Evolutionary conservation across 2,329 filamentous ascomycete species (phyloP).

Genomic region (Neoarthrinium moseri): DNA sequence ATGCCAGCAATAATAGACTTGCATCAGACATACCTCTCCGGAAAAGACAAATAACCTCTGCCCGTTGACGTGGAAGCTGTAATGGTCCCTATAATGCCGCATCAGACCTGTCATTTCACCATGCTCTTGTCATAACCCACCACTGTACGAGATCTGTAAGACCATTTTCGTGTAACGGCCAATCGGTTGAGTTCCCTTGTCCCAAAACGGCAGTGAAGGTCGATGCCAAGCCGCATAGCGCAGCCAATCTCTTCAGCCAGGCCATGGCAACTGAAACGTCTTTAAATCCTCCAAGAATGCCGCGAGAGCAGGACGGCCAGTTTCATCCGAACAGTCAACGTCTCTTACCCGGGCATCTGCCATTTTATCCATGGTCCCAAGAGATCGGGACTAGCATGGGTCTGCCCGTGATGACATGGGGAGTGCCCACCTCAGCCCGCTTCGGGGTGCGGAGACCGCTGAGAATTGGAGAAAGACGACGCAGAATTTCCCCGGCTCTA

Average conservation of each 20-base stretch:
- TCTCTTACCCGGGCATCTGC: background rate
- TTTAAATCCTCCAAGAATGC: too few relatives aligned
- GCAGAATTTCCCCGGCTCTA: slow-evolving; percentile 1
- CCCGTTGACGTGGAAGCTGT: slow-evolving; percentile 39
- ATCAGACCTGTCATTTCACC: background rate
- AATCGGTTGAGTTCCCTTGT: slow-evolving; percentile 15
- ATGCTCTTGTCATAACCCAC: slow-evolving; percentile 14
- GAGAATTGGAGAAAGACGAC: slow-evolving; percentile 5
- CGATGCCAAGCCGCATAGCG: slow-evolving; percentile 9
- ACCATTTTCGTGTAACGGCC: slow-evolving; percentile 30
- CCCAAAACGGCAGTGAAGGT: slow-evolving; percentile 11
- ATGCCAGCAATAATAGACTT: background rate
- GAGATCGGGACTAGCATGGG: background rate
- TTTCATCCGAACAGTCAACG: too few relatives aligned
- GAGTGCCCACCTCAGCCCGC: background rate
- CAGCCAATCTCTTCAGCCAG: background rate
- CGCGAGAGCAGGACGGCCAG: too few relatives aligned
- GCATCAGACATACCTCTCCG: slow-evolving; percentile 30
- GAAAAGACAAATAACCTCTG: slow-evolving; percentile 41
- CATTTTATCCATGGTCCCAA: slow-evolving; percentile 1
- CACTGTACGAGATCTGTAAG: slow-evolving; percentile 32
- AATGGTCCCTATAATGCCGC: slow-evolving; percentile 32
- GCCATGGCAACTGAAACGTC: slow-evolving; percentile 5
- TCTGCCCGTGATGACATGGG: slow-evolving; percentile 2
- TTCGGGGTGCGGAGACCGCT: slow-evolving; percentile 6